Percentiles rank a stretch among this genome's conserved stretches.
These are phyloP conservation scores for Candida golubevii DNA, from an alignment of 805 yeast species.

Conservation along the genomic window DNA sequence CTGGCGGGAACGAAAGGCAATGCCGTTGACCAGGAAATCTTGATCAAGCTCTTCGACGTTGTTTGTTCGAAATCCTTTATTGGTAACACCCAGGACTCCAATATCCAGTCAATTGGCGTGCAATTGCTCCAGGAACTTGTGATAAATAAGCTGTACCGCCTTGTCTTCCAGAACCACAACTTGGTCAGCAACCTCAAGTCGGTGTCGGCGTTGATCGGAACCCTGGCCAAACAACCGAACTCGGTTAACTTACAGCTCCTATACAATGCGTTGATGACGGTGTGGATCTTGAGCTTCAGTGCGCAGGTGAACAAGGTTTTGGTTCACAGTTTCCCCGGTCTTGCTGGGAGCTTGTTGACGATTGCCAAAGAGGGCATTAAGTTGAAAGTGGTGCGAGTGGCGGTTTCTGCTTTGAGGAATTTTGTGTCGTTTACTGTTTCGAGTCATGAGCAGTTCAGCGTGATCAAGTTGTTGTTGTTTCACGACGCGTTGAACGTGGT, in stretches of 20 bases:
- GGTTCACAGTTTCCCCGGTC: slow-evolving; percentile 49
- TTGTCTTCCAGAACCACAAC: slow-evolving; percentile 38
- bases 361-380: slow-evolving; percentile 80
- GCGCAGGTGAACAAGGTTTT: slow-evolving; percentile 43
- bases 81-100: slow-evolving; percentile 33
- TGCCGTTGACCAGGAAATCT: slow-evolving; percentile 33
- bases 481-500: slow-evolving; percentile 71
- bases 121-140: slow-evolving; percentile 64
- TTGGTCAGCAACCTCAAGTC: slow-evolving; percentile 32
- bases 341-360: slow-evolving; percentile 48
- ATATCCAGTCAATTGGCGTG: slow-evolving; percentile 53
- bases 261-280: slow-evolving; percentile 69
- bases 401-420: slow-evolving; percentile 71
- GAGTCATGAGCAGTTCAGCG: slow-evolving; percentile 36
- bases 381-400: slow-evolving; percentile 83
- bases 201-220: slow-evolving; percentile 26
- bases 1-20: slow-evolving; percentile 19
- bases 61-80: slow-evolving; percentile 29
- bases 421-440: slow-evolving; percentile 38
- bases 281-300: slow-evolving; percentile 86
- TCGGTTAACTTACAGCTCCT: slow-evolving; percentile 69
- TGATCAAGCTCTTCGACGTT: slow-evolving; percentile 36
- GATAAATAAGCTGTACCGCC: slow-evolving; percentile 50
- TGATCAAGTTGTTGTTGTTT: slow-evolving; percentile 64
- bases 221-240: slow-evolving; percentile 33